These are phyloP conservation scores for Dendryphion nanum DNA, from an alignment of 2,329 filamentous ascomycete genomes.

Conservation along the genomic window DNA sequence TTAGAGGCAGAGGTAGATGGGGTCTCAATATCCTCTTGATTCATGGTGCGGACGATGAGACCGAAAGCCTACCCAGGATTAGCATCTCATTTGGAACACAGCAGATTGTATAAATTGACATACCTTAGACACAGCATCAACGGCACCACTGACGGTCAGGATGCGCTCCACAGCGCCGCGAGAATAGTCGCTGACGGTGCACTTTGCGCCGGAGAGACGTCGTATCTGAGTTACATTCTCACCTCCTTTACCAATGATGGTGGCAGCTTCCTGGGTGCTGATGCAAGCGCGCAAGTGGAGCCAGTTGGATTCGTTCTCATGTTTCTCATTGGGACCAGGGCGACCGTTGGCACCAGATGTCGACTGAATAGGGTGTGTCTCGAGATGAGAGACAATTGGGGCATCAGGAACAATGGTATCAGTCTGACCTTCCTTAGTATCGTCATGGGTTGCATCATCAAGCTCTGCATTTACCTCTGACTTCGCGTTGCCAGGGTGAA, in stretches of 20 bases:
- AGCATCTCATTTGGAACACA: slow-evolving; percentile 3
- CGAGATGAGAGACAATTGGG: slow-evolving; percentile 35
- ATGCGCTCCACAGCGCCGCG: slow-evolving; percentile 97
- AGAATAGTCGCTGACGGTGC: slow-evolving; percentile 97
- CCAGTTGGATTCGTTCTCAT: slow-evolving; percentile 90
- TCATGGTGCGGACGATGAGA: slow-evolving; percentile 94
- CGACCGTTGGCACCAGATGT: slow-evolving; percentile 55
- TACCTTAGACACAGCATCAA: slow-evolving; percentile 96
- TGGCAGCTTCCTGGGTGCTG: slow-evolving; percentile 94
- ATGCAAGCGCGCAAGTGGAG: slow-evolving; percentile 97
- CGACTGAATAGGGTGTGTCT: slow-evolving; percentile 60
- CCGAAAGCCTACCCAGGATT: slow-evolving; percentile 72
- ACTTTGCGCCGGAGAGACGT: slow-evolving; percentile 92
- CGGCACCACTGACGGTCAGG: slow-evolving; percentile 91
- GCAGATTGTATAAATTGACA: slow-evolving; percentile 1
- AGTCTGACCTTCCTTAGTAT: slow-evolving; percentile 61
- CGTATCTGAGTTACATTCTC: slow-evolving; percentile 98
- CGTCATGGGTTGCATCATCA: slow-evolving; percentile 42
- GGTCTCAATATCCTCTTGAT: slow-evolving; percentile 89
- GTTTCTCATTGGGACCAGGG: slow-evolving; percentile 47
- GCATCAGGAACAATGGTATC: slow-evolving; percentile 71
- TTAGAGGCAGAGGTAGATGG: slow-evolving; percentile 92
- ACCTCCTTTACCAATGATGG: slow-evolving; percentile 96
- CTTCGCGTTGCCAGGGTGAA: slow-evolving; percentile 26
- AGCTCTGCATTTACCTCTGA: slow-evolving; percentile 22